Evolutionary conservation across 495 filamentous ascomycete species (phyloP).

Genomic region (Neurospora sp.): DNA sequence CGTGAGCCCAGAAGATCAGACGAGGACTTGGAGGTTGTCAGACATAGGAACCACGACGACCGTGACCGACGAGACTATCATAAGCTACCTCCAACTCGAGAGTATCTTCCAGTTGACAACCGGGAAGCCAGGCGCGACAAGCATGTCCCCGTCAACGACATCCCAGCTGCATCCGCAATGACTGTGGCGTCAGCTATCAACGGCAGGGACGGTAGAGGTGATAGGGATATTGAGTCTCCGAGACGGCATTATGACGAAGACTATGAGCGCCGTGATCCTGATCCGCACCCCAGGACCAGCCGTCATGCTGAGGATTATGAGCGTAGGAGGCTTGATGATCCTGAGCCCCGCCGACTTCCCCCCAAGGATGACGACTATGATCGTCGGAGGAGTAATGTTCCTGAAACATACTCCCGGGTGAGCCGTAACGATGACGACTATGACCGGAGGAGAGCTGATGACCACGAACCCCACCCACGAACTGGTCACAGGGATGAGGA

Average conservation of each 20-base stretch:
- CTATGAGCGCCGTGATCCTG: background rate
- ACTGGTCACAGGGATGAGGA: conserved; percentile 11
- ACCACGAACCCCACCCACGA: conserved; percentile 2
- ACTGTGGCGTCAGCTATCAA: background rate
- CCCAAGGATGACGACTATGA: background rate
- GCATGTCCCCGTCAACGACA: background rate
- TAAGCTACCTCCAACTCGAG: background rate
- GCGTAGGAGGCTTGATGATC: background rate
- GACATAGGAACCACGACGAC: conserved; percentile 12
- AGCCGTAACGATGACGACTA: conserved; percentile 7
- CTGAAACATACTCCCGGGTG: background rate
- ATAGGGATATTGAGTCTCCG: background rate
- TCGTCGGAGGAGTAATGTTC: background rate
- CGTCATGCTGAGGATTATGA: background rate
- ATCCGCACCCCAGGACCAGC: background rate
- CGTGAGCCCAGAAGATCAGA: conserved; percentile 24
- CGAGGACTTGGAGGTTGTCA: conserved; percentile 22
- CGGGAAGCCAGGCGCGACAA: background rate
- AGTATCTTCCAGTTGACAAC: background rate
- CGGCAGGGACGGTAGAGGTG: background rate
- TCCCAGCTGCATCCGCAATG: background rate
- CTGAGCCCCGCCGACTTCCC: background rate
- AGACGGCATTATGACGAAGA: background rate
- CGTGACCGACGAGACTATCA: conserved; percentile 3
- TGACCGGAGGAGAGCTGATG: conserved; percentile 11